phyloP scores from a whole-genome alignment of 1,284 basidiomycete genomes.

The Macrocystidia cucumis region DNA sequence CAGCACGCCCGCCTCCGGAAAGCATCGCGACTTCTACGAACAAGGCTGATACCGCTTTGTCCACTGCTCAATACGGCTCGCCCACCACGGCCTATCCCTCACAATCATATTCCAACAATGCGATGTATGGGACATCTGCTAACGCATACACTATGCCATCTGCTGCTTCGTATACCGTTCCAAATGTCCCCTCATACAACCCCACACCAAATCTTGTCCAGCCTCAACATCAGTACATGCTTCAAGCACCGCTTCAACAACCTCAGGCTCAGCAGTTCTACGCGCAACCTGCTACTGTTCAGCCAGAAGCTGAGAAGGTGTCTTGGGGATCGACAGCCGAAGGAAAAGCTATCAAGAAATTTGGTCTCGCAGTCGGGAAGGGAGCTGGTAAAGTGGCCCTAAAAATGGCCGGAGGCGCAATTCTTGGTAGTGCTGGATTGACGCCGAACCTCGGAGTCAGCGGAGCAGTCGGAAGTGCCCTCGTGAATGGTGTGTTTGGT shows the following conservation, averaged over 20 bases:
- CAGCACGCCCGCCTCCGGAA: not conserved
- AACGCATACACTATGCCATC: too few relatives aligned
- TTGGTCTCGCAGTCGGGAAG: not conserved
- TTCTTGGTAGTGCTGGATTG: not conserved
- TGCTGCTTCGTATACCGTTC: too few relatives aligned
- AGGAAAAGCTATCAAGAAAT: not conserved
- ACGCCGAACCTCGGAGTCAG: not conserved
- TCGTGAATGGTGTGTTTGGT: not conserved
- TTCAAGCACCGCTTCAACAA: not conserved
- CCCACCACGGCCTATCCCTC: too few relatives aligned
- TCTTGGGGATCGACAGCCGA: too few relatives aligned
- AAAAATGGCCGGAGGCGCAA: not conserved
- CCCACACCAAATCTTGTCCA: too few relatives aligned
- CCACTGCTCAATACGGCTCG: too few relatives aligned
- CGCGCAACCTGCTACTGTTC: not conserved
- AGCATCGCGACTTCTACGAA: too few relatives aligned
- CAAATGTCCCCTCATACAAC: too few relatives aligned
- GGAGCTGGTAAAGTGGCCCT: not conserved
- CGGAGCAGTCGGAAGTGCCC: not conserved
- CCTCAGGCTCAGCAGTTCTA: slow-evolving; percentile 4
- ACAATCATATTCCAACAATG: too few relatives aligned
- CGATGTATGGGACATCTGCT: too few relatives aligned
- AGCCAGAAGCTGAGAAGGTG: too few relatives aligned
- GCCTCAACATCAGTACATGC: slow-evolving; percentile 2
- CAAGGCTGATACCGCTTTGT: too few relatives aligned